Evolutionary conservation across 345 rosid species (phyloP), one percentile per base, ranked within the genome.

Genomic region (Euclidium syriacum): DNA sequence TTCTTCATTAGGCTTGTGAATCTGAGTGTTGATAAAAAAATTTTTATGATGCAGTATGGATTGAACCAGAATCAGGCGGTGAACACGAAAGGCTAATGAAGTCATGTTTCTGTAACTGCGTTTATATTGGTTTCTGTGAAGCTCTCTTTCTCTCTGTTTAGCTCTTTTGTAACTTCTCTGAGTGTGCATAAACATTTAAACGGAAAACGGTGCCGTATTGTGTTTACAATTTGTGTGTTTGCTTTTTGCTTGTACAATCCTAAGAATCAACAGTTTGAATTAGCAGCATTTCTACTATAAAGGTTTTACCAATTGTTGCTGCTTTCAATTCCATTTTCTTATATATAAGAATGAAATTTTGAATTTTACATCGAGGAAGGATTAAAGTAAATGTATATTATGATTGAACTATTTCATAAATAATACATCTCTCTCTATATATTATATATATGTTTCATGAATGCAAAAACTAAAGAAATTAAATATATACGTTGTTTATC

Each of bases 11-110:
- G 11, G 43, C 50, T 16, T 49, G 57, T 47, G 54, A 55, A 3
- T 9, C 11, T 36, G 14, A 14, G n/a, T 65, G 39, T 12, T 46
- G 10, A 47, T 57, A 2, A 36, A 27, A 34, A 14, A 0, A 3
- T 32, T 22, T 50, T 52, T 10, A 26, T 50, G 30, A 49, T 12
- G 55, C 67, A 68, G 73, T 68, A 68, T 52, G 67, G 65, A 18
- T 35, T 58, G 66, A 61, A 42, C 54, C 73, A 60, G 62, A 52
- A 15, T 43, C 61, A 43, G 39, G 48, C 67, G 10, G 67, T 34
- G 54, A 60, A 43, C 67, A 24, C 67, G 11, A 60, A 68, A 38
- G 73, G 73, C 48, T 60, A 67, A 68, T 60, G 67, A 52, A 52
- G 39, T 47, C 20, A 23, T 68, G 58, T 48, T 38, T 58, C 58